Conservation (phyloP, 2,329 filamentous ascomycete genomes). For the Sporothrix globosa region DNA sequence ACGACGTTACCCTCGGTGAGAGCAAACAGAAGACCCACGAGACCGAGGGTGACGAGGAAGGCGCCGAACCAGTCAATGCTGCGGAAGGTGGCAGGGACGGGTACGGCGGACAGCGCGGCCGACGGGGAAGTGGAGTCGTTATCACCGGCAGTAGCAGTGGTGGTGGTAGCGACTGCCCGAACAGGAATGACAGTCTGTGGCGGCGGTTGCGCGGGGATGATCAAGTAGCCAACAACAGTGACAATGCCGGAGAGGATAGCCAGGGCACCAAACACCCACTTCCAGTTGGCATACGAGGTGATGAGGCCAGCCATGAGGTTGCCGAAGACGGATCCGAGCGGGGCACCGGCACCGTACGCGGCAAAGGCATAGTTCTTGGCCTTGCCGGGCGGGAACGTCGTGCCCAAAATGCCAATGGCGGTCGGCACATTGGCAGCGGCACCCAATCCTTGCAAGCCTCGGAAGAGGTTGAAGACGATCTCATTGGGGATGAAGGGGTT, state of each 20-base stretch:
- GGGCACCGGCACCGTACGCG: conserved; percentile 65
- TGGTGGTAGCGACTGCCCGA: too few species aligned
- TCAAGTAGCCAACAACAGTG: conserved; percentile 59
- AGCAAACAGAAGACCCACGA: conserved; percentile 66
- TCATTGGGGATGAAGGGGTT: conserved; percentile 69
- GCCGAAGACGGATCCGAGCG: conserved; percentile 66
- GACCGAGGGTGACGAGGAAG: conserved; percentile 62
- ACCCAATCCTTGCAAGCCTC: conserved; percentile 68
- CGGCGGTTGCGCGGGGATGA: conserved; percentile 54
- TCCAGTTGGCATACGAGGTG: conserved; percentile 64
- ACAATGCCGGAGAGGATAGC: conserved; percentile 63
- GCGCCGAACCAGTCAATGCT: conserved; percentile 69
- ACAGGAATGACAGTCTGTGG: neutral
- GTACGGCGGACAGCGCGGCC: conserved; percentile 45
- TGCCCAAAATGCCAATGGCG: conserved; percentile 69
- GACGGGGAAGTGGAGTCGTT: neutral
- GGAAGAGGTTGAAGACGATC: conserved; percentile 68
- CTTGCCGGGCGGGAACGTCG: conserved; percentile 67
- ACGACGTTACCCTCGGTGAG: conserved; percentile 71
- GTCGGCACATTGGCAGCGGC: conserved; percentile 72
- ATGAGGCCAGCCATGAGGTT: conserved; percentile 68
- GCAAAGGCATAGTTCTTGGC: conserved; percentile 73
- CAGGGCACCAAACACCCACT: conserved; percentile 68
- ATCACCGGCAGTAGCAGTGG: too few species aligned
- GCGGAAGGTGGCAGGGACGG: conserved; percentile 36